A percentile compares a stretch with the other conserved stretches of the same genome.
Conservation (phyloP, 2,329 filamentous ascomycete species). For the Monosporascus sp. region DNA sequence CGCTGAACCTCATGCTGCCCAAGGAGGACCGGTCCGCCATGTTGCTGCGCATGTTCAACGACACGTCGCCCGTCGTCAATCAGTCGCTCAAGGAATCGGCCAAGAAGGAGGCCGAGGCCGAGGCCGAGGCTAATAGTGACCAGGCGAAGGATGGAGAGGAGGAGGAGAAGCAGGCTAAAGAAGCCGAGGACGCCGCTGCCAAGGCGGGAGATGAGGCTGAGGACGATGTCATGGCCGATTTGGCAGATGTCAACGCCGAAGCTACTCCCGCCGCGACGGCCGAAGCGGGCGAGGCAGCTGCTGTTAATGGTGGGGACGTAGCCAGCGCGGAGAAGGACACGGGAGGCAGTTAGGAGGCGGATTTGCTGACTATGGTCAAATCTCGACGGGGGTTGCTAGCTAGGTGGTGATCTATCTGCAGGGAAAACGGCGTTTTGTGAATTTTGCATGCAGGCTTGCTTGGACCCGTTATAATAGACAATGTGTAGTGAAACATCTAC, state of each 20-base stretch:
- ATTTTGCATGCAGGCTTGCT: no score
- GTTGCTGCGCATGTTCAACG: constrained; percentile 86
- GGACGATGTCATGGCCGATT: neutral
- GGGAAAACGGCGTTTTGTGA: no score
- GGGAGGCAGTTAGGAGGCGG: no score
- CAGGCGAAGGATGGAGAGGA: constrained; percentile 10
- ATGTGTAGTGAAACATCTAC: no score
- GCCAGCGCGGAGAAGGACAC: neutral
- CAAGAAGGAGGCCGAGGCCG: constrained; percentile 31
- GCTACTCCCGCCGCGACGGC: neutral
- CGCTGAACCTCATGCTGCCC: constrained; percentile 93
- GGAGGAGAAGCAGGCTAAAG: constrained; percentile 3
- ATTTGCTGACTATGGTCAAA: no score
- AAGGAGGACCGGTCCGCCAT: constrained; percentile 95
- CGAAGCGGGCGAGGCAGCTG: constrained; percentile 8
- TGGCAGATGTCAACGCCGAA: neutral
- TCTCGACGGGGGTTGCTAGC: no score
- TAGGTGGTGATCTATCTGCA: no score
- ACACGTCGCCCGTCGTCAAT: constrained; percentile 78
- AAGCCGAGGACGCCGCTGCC: constrained; percentile 1
- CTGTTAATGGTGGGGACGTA: neutral
- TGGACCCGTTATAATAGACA: no score
- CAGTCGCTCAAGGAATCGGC: constrained; percentile 49
- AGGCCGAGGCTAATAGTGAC: constrained; percentile 14
- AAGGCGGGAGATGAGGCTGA: constrained; percentile 1